Evolutionary conservation across 1,139 yeast genomes (phyloP).

Genomic region (Blastobotrys proliferans): DNA sequence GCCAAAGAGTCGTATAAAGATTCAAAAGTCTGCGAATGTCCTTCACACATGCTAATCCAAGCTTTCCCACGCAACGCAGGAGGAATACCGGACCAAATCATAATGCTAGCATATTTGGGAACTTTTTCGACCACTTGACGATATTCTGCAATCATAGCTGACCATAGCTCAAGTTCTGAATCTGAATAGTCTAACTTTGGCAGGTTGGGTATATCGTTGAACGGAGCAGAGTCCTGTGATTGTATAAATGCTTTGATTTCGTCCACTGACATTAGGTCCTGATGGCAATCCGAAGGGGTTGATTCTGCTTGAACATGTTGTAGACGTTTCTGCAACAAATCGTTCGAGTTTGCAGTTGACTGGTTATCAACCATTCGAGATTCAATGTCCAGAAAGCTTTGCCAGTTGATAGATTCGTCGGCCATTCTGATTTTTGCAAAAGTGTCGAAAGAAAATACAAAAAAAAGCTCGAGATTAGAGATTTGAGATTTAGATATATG

Average conservation of each 20-base stretch:
- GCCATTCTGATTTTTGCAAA: neutral
- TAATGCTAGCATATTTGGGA: slow-evolving; percentile 31
- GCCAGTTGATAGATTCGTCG: slow-evolving; percentile 10
- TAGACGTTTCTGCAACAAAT: slow-evolving; percentile 10
- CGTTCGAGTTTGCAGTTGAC: slow-evolving; percentile 3
- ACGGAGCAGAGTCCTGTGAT: slow-evolving; percentile 18
- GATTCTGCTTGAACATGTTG: slow-evolving; percentile 10
- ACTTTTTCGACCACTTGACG: slow-evolving; percentile 30
- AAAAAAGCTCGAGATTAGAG: neutral
- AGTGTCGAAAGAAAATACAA: no score
- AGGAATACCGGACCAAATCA: slow-evolving; percentile 39
- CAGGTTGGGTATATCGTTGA: slow-evolving; percentile 27
- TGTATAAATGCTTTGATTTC: slow-evolving; percentile 16
- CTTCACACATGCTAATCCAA: slow-evolving; percentile 38
- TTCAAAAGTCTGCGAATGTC: slow-evolving; percentile 33
- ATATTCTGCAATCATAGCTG: slow-evolving; percentile 35
- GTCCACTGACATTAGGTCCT: slow-evolving; percentile 12
- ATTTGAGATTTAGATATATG: no score
- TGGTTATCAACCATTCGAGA: slow-evolving; percentile 11
- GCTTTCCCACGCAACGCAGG: slow-evolving; percentile 38
- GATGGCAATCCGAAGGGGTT: slow-evolving; percentile 14
- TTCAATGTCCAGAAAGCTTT: slow-evolving; percentile 9
- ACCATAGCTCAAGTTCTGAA: slow-evolving; percentile 36
- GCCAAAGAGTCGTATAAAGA: slow-evolving; percentile 41
- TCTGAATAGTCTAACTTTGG: slow-evolving; percentile 21